Percentiles rank a stretch among this genome's conserved stretches.
These are phyloP conservation scores for Pterocarpus santalinus DNA, from an alignment of 306 rosid genomes.

Conservation along the genomic window DNA sequence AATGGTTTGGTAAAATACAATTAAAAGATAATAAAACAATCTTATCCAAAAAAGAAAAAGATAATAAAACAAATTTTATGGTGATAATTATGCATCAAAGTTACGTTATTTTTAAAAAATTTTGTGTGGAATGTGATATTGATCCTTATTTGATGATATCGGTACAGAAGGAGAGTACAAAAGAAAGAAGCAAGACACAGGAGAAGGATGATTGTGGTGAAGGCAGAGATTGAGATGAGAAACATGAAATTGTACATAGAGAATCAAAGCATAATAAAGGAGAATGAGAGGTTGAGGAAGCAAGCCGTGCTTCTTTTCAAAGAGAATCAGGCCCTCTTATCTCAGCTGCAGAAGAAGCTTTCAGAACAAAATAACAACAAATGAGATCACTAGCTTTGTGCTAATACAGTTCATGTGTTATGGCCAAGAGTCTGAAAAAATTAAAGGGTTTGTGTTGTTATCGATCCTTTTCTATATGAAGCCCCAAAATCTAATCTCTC, in stretches of 20 bases:
- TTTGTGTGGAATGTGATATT: background rate
- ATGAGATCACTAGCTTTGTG: background rate
- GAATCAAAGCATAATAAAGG: constrained; percentile 75
- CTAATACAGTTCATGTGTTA: constrained; percentile 11
- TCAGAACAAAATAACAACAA: constrained; percentile 38
- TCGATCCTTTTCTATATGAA: background rate
- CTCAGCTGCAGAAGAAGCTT: constrained; percentile 64
- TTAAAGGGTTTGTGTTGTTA: constrained; percentile 27
- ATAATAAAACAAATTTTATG: too few species aligned
- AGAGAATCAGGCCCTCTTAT: constrained; percentile 73
- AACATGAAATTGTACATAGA: constrained; percentile 72
- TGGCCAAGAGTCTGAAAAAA: constrained; percentile 18
- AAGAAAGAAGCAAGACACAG: constrained; percentile 46
- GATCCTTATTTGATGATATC: constrained; percentile 17
- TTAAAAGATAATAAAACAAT: background rate
- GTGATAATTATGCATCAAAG: too few species aligned
- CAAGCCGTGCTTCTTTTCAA: constrained; percentile 78
- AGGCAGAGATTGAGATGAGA: constrained; percentile 69
- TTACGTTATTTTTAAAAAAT: background rate
- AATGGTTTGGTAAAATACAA: background rate
- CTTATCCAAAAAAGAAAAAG: background rate
- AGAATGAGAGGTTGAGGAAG: constrained; percentile 78
- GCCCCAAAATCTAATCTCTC: background rate
- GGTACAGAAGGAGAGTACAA: constrained; percentile 60
- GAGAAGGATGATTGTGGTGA: constrained; percentile 32